Conservation (phyloP, 345 rosid genomes). For the Aurinia saxatilis region DNA sequence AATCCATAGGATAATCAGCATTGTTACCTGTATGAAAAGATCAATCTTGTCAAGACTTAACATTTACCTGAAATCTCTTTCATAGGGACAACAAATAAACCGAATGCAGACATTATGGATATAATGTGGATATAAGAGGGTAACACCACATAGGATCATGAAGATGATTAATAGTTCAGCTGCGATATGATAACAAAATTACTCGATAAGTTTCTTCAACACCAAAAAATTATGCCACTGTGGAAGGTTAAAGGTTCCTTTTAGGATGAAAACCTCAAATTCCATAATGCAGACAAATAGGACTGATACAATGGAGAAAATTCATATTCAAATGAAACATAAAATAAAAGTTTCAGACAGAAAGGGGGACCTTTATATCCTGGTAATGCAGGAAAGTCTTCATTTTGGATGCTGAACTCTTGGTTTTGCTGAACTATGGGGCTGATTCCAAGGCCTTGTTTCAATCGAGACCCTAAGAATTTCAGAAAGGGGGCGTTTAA, state of each 20-base stretch:
- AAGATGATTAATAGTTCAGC: background rate
- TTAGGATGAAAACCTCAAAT: background rate
- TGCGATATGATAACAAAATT: background rate
- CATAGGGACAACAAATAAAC: conserved; percentile 1
- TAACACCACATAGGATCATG: background rate
- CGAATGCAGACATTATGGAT: background rate
- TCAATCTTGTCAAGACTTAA: conserved; percentile 21
- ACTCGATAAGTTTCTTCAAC: background rate
- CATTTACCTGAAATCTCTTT: background rate
- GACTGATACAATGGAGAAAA: background rate
- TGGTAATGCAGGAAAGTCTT: conserved; percentile 98
- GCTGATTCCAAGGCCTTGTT: conserved; percentile 76
- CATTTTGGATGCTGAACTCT: conserved; percentile 97
- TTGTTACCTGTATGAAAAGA: conserved; percentile 62
- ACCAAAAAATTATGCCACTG: background rate
- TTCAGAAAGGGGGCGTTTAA: background rate
- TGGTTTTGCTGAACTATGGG: conserved; percentile 95
- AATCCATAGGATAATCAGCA: conserved; percentile 80
- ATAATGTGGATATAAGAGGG: background rate
- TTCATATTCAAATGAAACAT: background rate
- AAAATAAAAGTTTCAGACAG: background rate
- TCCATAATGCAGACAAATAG: background rate
- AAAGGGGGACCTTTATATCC: conserved; percentile 72
- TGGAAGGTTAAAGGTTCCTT: conserved; percentile 6
- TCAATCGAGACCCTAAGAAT: conserved; percentile 58